A percentile compares a stretch with the other conserved stretches of the same genome.
These are phyloP conservation scores for Colletotrichum ledebouriae DNA, from an alignment of 2,329 filamentous ascomycete species.

Conservation along the genomic window DNA sequence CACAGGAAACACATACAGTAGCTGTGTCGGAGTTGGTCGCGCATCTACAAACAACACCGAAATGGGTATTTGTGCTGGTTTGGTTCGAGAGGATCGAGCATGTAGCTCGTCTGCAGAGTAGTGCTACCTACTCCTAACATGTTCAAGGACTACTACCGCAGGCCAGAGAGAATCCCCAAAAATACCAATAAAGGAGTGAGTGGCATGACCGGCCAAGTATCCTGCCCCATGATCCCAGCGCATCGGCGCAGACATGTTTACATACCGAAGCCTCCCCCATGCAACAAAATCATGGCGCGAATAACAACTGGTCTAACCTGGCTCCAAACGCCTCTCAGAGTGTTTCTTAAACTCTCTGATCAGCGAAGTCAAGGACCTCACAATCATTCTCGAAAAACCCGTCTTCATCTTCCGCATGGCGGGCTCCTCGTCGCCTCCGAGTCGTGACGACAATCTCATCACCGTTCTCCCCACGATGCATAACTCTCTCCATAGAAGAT, in stretches of 20 bases:
- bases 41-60: neutral
- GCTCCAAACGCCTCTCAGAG: conserved; percentile 41
- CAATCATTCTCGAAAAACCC: conserved; percentile 95
- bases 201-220: conserved; percentile 34
- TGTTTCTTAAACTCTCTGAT: conserved; percentile 69
- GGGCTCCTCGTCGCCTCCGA: conserved; percentile 72
- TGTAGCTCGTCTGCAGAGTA: conserved; percentile 24
- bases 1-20: neutral
- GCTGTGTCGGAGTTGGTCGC: neutral
- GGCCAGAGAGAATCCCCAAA: conserved; percentile 34
- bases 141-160: conserved; percentile 35
- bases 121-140: conserved; percentile 25
- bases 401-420: conserved; percentile 70
- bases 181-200: conserved; percentile 41
- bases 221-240: conserved; percentile 21
- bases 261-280: neutral
- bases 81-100: conserved; percentile 34
- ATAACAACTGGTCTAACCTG: conserved; percentile 34
- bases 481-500: conserved; percentile 74
- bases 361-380: conserved; percentile 90
- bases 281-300: conserved; percentile 30
- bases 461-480: conserved; percentile 71
- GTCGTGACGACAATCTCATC: conserved; percentile 89
- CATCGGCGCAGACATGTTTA: conserved; percentile 16
- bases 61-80: conserved; percentile 41